phyloP scores from a whole-genome alignment of 176 grass and related monocot genomes.

The Carex pumila region DNA sequence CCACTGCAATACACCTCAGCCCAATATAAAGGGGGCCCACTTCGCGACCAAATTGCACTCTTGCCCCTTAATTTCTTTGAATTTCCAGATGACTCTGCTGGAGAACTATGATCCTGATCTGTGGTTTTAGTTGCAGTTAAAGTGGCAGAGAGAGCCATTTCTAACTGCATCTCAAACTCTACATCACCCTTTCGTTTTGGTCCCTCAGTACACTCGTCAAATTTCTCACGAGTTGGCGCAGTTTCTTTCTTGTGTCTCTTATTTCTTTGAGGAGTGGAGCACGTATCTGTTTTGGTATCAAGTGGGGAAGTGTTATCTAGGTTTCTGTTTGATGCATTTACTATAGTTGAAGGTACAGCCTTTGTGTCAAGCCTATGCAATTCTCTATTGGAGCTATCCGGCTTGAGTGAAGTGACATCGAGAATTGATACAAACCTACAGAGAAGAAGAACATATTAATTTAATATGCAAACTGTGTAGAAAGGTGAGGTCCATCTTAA shows the following conservation, averaged over 20 bases:
- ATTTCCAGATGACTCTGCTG: slow-evolving; percentile 38
- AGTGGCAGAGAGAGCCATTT: slow-evolving; percentile 93
- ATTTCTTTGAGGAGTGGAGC: background rate
- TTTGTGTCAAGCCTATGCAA: slow-evolving; percentile 55
- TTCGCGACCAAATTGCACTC: slow-evolving; percentile 75
- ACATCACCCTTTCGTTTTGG: slow-evolving; percentile 69
- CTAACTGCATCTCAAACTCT: slow-evolving; percentile 82
- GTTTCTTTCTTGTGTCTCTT: slow-evolving; percentile 31
- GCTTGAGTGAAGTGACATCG: slow-evolving; percentile 69
- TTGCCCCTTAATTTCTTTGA: slow-evolving; percentile 21
- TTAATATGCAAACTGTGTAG: background rate
- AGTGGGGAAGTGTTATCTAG: slow-evolving; percentile 19
- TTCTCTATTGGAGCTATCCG: slow-evolving; percentile 44
- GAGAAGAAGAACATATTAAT: background rate
- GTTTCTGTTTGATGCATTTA: slow-evolving; percentile 24
- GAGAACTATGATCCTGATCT: slow-evolving; percentile 10
- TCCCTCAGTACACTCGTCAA: slow-evolving; percentile 33
- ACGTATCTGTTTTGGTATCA: slow-evolving; percentile 26
- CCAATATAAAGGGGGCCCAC: slow-evolving; percentile 64
- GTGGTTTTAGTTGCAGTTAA: slow-evolving; percentile 1
- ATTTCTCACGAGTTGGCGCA: background rate
- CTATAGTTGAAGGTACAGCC: slow-evolving; percentile 31
- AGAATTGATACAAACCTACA: slow-evolving; percentile 77
- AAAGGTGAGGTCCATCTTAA: background rate
- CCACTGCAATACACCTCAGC: slow-evolving; percentile 72